Conservation (phyloP, 2,329 filamentous ascomycete species). For the Trichoderma gracile region DNA sequence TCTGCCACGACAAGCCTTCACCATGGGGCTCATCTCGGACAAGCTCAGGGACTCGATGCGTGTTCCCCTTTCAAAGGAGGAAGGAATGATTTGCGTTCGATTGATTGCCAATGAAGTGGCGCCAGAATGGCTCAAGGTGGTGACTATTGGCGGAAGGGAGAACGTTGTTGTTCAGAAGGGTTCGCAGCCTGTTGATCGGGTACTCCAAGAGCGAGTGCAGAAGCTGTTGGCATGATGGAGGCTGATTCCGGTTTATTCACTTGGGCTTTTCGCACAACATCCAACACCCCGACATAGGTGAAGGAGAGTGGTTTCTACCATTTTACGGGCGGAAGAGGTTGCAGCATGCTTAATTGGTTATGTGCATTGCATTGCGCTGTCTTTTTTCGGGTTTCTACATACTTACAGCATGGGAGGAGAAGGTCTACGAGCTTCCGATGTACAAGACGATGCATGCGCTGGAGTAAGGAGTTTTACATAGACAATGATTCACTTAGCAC, state of each 20-base stretch:
- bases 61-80: conserved; percentile 54
- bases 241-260: background rate
- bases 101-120: conserved; percentile 57
- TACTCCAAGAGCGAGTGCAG: conserved; percentile 42
- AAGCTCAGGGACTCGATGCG: conserved; percentile 69
- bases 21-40: conserved; percentile 61
- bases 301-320: background rate
- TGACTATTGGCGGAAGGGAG: conserved; percentile 55
- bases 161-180: conserved; percentile 57
- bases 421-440: conserved; percentile 4
- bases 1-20: conserved; percentile 63
- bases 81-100: conserved; percentile 52
- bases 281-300: background rate
- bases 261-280: background rate
- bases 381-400: conserved; percentile 4
- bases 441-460: conserved; percentile 12
- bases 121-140: conserved; percentile 57
- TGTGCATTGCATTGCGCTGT: conserved; percentile 25
- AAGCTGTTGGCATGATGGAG: conserved; percentile 31
- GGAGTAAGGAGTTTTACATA: conserved; percentile 13
- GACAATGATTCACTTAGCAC: background rate
- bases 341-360: conserved; percentile 1
- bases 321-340: background rate
- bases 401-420: background rate
- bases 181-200: conserved; percentile 42